These are phyloP conservation scores for Leishmania gerbilli DNA, from an alignment of 208 protist genomes.

Conservation along the genomic window DNA sequence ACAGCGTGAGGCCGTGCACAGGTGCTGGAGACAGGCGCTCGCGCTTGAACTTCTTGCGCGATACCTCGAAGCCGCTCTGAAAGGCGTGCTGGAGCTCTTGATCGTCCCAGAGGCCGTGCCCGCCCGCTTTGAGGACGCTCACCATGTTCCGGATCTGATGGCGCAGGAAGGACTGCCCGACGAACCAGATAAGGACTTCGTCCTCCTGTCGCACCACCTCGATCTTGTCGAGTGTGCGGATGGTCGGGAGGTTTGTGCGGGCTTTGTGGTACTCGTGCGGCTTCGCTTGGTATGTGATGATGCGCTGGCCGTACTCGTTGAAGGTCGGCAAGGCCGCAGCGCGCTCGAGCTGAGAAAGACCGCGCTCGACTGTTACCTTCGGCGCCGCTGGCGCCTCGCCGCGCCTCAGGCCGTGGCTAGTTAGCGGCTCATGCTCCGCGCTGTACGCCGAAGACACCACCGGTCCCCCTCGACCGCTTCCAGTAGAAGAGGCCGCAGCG, in stretches of 20 bases:
- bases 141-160: slow-evolving; percentile 92
- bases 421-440: slow-evolving; percentile 56
- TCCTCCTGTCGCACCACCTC: slow-evolving; percentile 88
- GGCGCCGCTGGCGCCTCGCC: slow-evolving; percentile 47
- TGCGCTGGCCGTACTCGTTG: slow-evolving; percentile 79
- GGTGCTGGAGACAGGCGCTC: slow-evolving; percentile 77
- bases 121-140: slow-evolving; percentile 73
- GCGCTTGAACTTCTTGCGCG: slow-evolving; percentile 68
- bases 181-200: slow-evolving; percentile 88
- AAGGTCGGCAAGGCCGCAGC: slow-evolving; percentile 83
- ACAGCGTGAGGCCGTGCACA: slow-evolving; percentile 82
- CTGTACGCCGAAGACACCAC: slow-evolving; percentile 42
- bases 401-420: slow-evolving; percentile 29
- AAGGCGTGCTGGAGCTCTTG: slow-evolving; percentile 79
- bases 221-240: slow-evolving; percentile 82
- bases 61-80: slow-evolving; percentile 71
- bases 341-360: slow-evolving; percentile 62
- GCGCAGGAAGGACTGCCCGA: slow-evolving; percentile 81
- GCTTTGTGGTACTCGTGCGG: slow-evolving; percentile 66
- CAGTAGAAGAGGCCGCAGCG: slow-evolving; percentile 33
- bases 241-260: slow-evolving; percentile 74
- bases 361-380: slow-evolving; percentile 63
- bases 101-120: slow-evolving; percentile 84
- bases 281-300: slow-evolving; percentile 64
- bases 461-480: slow-evolving; percentile 9